phyloP scores from a whole-genome alignment of 2,329 filamentous ascomycete genomes.

The Huntiella decipiens region DNA sequence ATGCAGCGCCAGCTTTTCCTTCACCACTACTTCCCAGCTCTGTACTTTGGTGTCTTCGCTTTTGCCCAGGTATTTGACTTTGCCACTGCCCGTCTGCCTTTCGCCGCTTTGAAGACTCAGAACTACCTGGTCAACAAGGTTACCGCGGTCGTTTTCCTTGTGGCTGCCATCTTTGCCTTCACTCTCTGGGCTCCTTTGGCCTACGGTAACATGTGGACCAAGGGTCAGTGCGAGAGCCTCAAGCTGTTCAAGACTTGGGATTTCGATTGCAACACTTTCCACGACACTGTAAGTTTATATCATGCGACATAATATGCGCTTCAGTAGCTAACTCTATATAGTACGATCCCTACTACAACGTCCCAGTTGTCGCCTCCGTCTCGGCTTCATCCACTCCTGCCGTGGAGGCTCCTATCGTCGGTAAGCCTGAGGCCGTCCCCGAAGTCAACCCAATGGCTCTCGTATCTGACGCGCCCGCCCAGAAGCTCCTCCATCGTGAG shows the following conservation, averaged over 20 bases:
- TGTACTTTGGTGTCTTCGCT: constrained; percentile 85
- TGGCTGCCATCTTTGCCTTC: constrained; percentile 57
- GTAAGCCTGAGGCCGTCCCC: constrained; percentile 15
- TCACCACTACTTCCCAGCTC: constrained; percentile 93
- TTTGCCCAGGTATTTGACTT: constrained; percentile 85
- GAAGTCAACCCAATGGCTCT: constrained; percentile 7
- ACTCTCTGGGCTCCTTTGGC: constrained; percentile 70
- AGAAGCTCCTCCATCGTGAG: constrained; percentile 38
- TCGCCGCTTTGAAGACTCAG: constrained; percentile 43
- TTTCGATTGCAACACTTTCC: constrained; percentile 94
- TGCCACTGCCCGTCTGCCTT: constrained; percentile 49
- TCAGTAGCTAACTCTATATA: constrained; percentile 14
- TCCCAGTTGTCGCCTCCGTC: constrained; percentile 13
- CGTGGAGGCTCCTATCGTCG: not conserved
- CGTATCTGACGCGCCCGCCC: constrained; percentile 31
- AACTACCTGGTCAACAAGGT: constrained; percentile 55
- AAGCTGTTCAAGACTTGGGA: constrained; percentile 87
- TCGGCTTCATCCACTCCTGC: constrained; percentile 7
- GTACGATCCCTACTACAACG: constrained; percentile 30
- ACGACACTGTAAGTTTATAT: constrained; percentile 54
- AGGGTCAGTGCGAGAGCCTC: constrained; percentile 63
- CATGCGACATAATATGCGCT: not conserved
- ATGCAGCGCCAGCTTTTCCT: constrained; percentile 97
- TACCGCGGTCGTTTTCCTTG: constrained; percentile 56
- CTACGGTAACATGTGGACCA: constrained; percentile 91